Conservation (phyloP, 345 rosid genomes). For the Euphorbia peplus region DNA sequence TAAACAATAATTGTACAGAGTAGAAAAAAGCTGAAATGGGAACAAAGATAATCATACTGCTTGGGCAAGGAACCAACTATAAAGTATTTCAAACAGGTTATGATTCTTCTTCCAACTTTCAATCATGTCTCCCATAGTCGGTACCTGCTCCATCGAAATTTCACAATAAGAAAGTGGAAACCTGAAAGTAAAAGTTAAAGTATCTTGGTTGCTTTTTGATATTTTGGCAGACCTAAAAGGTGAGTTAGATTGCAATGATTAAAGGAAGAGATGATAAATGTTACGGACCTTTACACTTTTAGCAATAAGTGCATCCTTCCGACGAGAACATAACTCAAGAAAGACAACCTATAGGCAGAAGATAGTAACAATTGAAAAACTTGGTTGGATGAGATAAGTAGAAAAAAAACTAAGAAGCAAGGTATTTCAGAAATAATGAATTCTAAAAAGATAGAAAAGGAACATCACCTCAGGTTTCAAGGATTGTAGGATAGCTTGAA, state of each 20-base stretch:
- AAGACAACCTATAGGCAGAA: constrained; percentile 67
- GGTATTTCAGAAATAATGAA: constrained; percentile 26
- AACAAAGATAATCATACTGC: constrained; percentile 28
- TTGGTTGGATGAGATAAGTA: neutral
- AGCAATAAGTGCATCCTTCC: constrained; percentile 68
- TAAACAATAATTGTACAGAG: neutral
- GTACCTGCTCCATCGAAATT: constrained; percentile 54
- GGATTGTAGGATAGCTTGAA: constrained; percentile 64
- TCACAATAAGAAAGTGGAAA: constrained; percentile 11
- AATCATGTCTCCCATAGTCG: constrained; percentile 82
- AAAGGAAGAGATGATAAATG: neutral
- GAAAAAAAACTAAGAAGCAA: constrained; percentile 18
- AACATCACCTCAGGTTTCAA: constrained; percentile 97
- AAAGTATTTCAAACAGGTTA: constrained; percentile 80
- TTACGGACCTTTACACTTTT: constrained; percentile 69
- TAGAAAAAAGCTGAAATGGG: neutral
- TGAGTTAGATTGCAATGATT: neutral
- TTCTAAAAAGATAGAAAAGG: constrained; percentile 23
- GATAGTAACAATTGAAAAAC: no score
- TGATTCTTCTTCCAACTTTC: constrained; percentile 91
- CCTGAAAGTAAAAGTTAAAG: neutral
- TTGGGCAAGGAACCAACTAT: constrained; percentile 97
- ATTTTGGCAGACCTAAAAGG: neutral
- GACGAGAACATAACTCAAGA: constrained; percentile 85
- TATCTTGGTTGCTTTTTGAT: neutral